A percentile compares a stretch with the other conserved stretches of the same genome.
Evolutionary conservation across 129 eudicot species (phyloP).

Genomic region (Pittosporum tobira): DNA sequence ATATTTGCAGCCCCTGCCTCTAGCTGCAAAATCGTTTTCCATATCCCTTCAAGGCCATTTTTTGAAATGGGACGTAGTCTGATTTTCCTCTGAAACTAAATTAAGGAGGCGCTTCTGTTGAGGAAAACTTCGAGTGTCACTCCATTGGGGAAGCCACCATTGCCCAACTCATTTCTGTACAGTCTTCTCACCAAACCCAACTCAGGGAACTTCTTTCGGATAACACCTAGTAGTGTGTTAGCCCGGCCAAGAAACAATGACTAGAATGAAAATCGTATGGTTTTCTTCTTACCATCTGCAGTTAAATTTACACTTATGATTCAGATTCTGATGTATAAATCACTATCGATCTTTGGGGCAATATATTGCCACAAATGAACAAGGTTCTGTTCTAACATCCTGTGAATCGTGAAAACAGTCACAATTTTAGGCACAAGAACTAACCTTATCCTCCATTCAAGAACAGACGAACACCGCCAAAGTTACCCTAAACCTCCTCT

Average conservation of each 20-base stretch:
- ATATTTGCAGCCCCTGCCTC: neutral
- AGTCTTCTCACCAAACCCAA: constrained; percentile 10
- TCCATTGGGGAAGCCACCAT: neutral
- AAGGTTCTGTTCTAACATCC: constrained; percentile 4
- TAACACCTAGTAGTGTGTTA: neutral
- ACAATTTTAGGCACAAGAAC: constrained; percentile 10
- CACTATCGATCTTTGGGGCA: constrained; percentile 9
- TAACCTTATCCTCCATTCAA: constrained; percentile 14
- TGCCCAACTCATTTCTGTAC: constrained; percentile 18
- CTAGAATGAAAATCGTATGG: neutral
- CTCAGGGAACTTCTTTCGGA: constrained; percentile 9
- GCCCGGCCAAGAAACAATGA: constrained; percentile 8
- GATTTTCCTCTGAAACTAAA: constrained; percentile 7
- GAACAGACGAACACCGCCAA: constrained; percentile 25
- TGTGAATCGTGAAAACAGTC: constrained; percentile 2
- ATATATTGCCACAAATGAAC: constrained; percentile 16
- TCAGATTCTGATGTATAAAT: neutral
- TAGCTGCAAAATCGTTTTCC: neutral
- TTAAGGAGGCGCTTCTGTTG: neutral
- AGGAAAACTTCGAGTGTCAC: neutral
- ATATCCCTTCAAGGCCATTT: constrained; percentile 10
- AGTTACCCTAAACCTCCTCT: constrained; percentile 39
- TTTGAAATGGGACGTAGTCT: constrained; percentile 17
- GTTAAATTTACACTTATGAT: neutral
- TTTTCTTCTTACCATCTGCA: neutral